Evolutionary conservation across 305 asterid genomes (phyloP), one percentile per base, ranked within the genome.

Genomic region (Solanum hybrid): DNA sequence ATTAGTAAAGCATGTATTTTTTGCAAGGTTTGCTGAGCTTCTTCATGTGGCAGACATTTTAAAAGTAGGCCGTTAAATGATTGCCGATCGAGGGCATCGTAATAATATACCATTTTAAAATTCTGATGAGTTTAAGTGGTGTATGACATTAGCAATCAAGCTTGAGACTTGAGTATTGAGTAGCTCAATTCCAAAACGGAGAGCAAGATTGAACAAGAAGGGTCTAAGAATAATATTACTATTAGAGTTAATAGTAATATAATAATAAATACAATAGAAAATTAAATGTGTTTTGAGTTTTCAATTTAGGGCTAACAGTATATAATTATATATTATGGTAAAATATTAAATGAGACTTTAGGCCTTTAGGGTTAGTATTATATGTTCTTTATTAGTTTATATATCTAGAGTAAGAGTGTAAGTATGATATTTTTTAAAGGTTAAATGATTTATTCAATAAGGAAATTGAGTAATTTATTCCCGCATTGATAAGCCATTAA

Each of bases 11-110:
- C 10, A 61, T 1, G 72, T 61, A 7, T 4, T 22, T 61, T 0
- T 61, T 22, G 5, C 12, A 61, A 61, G 5, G 0, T 1, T 61
- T 61, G 5, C 0, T 22, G 72, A 61, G 72, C 72, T 22, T 61
- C 5, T 22, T 2, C 12, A 22, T 22, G 4, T 61, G 1, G 22
- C 2, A 22, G 0, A 22, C 0, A 61, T 61, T 2, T 0, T 61
- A 61, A 20, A 1, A 61, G 0, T 20, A 61, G 2, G 1, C 1
- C 24, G 24, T 17, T 57, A 6, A 61, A 61, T 0, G 2, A 61
- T 20, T 0, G 27, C 24, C 72, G 2, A 61, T 20, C 1, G 0
- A 0, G 4, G 1, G 0, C 0, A 20, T 61, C 0, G 0, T 61
- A 61, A 57, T 57, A 57, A 0, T 57, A 61, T 57, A 61, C 2